These are phyloP conservation scores for Boehmeria nivea DNA, from an alignment of 306 rosid genomes.

Conservation along the genomic window DNA sequence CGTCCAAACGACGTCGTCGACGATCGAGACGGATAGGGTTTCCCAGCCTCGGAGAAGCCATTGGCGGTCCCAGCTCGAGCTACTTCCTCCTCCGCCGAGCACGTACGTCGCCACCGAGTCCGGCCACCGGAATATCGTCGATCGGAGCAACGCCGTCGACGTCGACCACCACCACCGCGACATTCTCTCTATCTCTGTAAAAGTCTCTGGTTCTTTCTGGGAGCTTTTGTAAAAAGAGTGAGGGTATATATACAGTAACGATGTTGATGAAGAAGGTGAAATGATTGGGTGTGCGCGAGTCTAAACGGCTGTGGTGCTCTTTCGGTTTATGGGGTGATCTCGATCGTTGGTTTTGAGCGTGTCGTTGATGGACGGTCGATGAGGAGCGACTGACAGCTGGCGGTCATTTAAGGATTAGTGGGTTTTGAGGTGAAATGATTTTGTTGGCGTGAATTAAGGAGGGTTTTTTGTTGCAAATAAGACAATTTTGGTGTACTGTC, in stretches of 20 bases:
- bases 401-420: background rate
- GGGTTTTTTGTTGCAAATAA: background rate
- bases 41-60: slow-evolving; percentile 46
- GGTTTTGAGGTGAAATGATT: no score
- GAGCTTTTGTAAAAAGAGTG: background rate
- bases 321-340: background rate
- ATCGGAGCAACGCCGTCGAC: slow-evolving; percentile 35
- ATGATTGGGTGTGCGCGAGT: background rate
- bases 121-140: slow-evolving; percentile 40
- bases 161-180: slow-evolving; percentile 28
- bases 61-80: slow-evolving; percentile 22
- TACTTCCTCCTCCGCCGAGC: slow-evolving; percentile 5
- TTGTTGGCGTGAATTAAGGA: background rate
- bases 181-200: slow-evolving; percentile 20
- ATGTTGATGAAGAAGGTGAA: background rate
- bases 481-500: slow-evolving; percentile 6
- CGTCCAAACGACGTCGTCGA: slow-evolving; percentile 73
- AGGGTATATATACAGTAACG: background rate
- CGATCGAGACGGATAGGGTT: slow-evolving; percentile 38
- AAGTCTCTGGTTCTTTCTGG: background rate
- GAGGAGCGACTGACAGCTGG: background rate
- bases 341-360: background rate
- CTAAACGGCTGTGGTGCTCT: background rate
- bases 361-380: background rate
- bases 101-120: slow-evolving; percentile 29